Evolutionary conservation across 805 yeast species (phyloP).

Genomic region (Ogataea minuta): DNA sequence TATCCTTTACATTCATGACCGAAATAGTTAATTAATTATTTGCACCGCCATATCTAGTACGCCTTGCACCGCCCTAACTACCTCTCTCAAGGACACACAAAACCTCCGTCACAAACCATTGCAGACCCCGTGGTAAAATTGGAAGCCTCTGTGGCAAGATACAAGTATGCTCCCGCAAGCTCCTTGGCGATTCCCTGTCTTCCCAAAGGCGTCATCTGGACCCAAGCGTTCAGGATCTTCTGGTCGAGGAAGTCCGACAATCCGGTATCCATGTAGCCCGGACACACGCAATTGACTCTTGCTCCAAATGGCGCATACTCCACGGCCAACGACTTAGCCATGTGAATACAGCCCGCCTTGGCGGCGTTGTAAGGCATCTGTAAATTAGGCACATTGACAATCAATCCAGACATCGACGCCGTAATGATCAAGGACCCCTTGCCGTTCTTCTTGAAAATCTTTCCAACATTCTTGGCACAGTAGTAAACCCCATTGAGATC

Average conservation of each 20-base stretch:
- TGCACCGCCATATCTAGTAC: conserved; percentile 3
- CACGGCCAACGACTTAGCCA: conserved; percentile 46
- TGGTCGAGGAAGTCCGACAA: conserved; percentile 34
- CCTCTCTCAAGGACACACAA: conserved; percentile 24
- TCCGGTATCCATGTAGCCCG: conserved; percentile 52
- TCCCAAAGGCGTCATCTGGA: conserved; percentile 42
- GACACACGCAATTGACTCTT: conserved; percentile 50
- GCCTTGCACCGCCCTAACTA: conserved; percentile 3
- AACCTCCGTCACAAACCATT: conserved; percentile 53
- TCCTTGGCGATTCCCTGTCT: conserved; percentile 52
- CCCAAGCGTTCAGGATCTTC: conserved; percentile 32
- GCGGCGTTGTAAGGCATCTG: conserved; percentile 52
- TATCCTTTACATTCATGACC: conserved; percentile 22
- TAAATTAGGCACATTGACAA: conserved; percentile 52
- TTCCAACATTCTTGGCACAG: conserved; percentile 51
- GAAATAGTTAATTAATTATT: neutral
- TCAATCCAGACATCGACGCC: conserved; percentile 55
- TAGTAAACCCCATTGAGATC: conserved; percentile 51
- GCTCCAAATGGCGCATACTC: conserved; percentile 49
- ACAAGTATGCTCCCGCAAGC: conserved; percentile 51
- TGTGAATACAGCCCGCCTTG: conserved; percentile 49
- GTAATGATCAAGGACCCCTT: conserved; percentile 51
- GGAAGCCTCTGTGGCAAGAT: conserved; percentile 53
- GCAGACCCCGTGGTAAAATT: conserved; percentile 51
- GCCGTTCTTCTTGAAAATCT: conserved; percentile 46